These are phyloP conservation scores for Trichomonas gallinae DNA, from an alignment of 208 protist genomes.

Conservation along the genomic window DNA sequence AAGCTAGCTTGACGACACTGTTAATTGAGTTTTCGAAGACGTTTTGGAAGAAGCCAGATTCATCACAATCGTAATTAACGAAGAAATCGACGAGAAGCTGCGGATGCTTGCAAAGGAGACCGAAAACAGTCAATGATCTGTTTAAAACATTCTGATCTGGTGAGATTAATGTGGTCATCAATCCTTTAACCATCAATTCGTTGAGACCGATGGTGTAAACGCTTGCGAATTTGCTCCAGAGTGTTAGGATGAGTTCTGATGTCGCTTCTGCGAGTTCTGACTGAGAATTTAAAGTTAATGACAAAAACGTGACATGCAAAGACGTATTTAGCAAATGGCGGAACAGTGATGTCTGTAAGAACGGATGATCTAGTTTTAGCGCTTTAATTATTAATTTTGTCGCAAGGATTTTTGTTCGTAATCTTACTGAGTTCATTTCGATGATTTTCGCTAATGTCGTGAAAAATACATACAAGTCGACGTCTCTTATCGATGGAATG, in stretches of 20 bases:
- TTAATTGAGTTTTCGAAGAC: neutral
- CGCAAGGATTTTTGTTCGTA: neutral
- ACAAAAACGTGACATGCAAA: neutral
- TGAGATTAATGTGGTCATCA: neutral
- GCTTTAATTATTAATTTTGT: neutral
- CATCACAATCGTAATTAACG: slow-evolving; percentile 17
- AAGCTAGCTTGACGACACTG: neutral
- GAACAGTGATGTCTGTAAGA: neutral
- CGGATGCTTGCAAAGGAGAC: neutral
- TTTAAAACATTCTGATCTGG: neutral
- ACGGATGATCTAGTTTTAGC: neutral
- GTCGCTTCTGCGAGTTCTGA: neutral
- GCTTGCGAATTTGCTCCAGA: neutral
- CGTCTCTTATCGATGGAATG: neutral
- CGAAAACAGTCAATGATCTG: neutral
- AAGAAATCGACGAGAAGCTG: neutral
- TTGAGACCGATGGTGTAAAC: neutral
- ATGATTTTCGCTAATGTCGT: neutral
- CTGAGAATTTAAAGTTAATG: neutral
- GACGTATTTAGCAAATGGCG: neutral
- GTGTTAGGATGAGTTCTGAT: neutral
- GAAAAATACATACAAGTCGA: neutral
- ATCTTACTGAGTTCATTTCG: neutral
- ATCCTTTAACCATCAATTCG: neutral
- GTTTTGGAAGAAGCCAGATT: neutral